Evolutionary conservation across 2,329 filamentous ascomycete genomes (phyloP).

Genomic region (Conoideocrella luteorostrata): DNA sequence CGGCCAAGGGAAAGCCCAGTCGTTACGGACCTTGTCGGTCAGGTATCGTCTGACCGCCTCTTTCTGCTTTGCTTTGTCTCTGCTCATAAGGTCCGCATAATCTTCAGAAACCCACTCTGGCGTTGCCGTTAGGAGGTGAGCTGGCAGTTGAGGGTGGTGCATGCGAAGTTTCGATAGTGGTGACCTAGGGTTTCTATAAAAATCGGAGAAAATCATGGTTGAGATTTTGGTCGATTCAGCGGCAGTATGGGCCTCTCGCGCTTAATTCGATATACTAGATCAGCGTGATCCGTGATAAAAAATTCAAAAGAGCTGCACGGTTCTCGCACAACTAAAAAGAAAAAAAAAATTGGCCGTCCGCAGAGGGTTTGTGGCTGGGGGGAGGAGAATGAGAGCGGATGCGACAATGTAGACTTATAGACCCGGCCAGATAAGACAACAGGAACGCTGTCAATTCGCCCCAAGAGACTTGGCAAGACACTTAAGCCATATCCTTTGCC

Average conservation of each 20-base stretch:
- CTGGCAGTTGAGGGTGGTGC: constrained; percentile 23
- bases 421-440: constrained; percentile 4
- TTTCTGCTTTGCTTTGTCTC: constrained; percentile 57
- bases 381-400: background rate
- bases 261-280: background rate
- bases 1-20: constrained; percentile 57
- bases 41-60: constrained; percentile 54
- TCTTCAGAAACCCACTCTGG: constrained; percentile 40
- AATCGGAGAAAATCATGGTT: constrained; percentile 52
- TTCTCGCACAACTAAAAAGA: no score
- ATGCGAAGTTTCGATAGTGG: constrained; percentile 46
- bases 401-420: constrained; percentile 1
- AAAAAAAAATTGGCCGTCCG: background rate
- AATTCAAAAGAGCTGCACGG: no score
- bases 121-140: constrained; percentile 20
- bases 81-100: constrained; percentile 54
- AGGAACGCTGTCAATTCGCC: background rate
- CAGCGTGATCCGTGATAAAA: background rate
- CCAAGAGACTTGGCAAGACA: background rate
- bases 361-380: background rate
- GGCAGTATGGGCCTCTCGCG: background rate
- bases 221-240: background rate
- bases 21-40: constrained; percentile 45
- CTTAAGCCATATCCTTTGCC: background rate
- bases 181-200: constrained; percentile 50